Evolutionary conservation across 352 stramenopile species (phyloP).

Genomic region (Achlya hypogyna): DNA sequence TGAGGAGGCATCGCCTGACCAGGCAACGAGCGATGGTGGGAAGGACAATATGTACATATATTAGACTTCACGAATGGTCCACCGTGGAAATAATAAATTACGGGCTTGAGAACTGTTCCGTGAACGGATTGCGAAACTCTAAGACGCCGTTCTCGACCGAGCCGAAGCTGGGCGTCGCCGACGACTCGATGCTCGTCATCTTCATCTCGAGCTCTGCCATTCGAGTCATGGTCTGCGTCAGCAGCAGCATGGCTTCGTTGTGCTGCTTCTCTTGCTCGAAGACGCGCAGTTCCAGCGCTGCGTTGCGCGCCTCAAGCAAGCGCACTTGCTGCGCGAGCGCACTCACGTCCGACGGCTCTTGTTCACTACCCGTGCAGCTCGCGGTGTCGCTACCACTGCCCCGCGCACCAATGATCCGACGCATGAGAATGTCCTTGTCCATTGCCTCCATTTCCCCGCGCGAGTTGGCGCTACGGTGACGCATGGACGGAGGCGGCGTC

Average conservation of each 20-base stretch:
- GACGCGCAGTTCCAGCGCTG: conserved; percentile 52
- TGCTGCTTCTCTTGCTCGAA: conserved; percentile 77
- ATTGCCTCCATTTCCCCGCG: neutral
- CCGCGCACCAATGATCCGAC: neutral
- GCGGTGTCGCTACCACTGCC: neutral
- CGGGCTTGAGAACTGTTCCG: conserved; percentile 8
- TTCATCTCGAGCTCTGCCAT: conserved; percentile 65
- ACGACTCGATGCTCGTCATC: neutral
- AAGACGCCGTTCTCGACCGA: neutral
- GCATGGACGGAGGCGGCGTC: neutral
- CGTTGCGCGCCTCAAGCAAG: conserved; percentile 66
- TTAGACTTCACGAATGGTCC: no score
- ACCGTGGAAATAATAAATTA: conserved; percentile 18
- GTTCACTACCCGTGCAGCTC: neutral
- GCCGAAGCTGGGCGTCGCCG: neutral
- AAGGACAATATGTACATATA: no score
- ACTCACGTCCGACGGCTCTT: neutral
- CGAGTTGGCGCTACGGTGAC: neutral
- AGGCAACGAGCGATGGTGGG: no score
- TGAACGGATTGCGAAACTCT: conserved; percentile 19
- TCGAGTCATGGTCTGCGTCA: conserved; percentile 79
- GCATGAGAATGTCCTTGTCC: conserved; percentile 6
- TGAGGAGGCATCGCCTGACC: no score
- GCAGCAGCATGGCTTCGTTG: conserved; percentile 75
- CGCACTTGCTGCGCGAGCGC: conserved; percentile 44